Percentiles rank a stretch among this genome's conserved stretches.
Evolutionary conservation across 2,329 filamentous ascomycete genomes (phyloP).

Genomic region (Paraphoma sp.): DNA sequence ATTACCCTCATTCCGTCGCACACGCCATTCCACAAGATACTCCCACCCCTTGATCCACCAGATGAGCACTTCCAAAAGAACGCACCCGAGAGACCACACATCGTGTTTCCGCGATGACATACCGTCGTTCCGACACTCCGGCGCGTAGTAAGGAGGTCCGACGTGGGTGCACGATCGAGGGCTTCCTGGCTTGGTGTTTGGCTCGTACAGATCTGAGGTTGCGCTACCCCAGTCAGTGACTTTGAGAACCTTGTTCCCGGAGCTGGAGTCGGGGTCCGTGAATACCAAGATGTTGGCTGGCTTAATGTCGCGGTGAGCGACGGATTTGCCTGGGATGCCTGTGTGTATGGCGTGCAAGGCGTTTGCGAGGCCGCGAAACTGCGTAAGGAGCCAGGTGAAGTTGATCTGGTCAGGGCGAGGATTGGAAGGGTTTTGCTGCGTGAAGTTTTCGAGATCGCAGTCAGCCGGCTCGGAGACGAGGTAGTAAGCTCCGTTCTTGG

Average conservation of each 20-base stretch:
- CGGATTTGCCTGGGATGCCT: neutral
- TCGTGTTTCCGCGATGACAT: neutral
- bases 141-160: neutral
- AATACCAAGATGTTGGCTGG: neutral
- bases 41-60: neutral
- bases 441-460: neutral
- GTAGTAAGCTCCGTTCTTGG: neutral
- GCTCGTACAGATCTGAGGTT: neutral
- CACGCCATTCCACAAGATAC: too few relatives aligned
- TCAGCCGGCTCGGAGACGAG: neutral
- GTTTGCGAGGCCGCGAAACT: neutral
- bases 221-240: neutral
- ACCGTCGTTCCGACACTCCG: neutral
- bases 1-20: too few relatives aligned
- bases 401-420: neutral
- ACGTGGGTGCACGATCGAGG: neutral
- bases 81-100: slow-evolving; percentile 4
- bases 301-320: slow-evolving; percentile 1
- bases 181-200: neutral
- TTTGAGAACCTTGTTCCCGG: neutral
- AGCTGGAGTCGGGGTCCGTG: neutral
- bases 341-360: neutral
- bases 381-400: neutral
- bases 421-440: neutral
- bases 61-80: slow-evolving; percentile 1